Base-by-base conservation (phyloP, 2,329 filamentous ascomycete species). In the Cladosporium austrohemisphaericum region DNA sequence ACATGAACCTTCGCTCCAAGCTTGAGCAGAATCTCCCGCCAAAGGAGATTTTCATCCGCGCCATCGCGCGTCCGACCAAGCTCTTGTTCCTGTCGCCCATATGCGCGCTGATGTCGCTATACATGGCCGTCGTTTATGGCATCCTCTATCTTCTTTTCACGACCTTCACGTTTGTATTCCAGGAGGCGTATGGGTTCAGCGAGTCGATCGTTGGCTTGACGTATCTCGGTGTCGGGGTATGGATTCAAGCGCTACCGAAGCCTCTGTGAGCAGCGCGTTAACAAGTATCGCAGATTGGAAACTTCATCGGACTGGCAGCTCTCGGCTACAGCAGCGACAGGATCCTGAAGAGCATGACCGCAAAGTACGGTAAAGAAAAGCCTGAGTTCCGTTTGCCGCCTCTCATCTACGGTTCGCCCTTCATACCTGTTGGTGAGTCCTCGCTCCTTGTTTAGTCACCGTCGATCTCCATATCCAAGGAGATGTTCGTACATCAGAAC, bases 381-480 rank as follows among this genome's bases (percentile, higher is more conserved):
- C 83, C 84, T 0, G 84, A 87, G 56, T 81, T 78, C 57, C 78
- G 83, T 10, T 68, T 84, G 0, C 81, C 81, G 0, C 67, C 84
- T 2, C 76, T 82, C 64, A 60, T 80, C 9, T 67, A 75, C 0
- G 77, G 76, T 0, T 74, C 75, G 0, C 35, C 82, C 0, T 52
- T 83, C 2, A 69, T 77, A 0, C 78, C 79, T 0, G n/a, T n/a
- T n/a, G n/a, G n/a, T n/a, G n/a, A n/a, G n/a, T n/a, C n/a, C n/a
- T n/a, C n/a, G n/a, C n/a, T n/a, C n/a, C n/a, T n/a, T n/a, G n/a
- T n/a, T n/a, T n/a, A n/a, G n/a, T n/a, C n/a, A n/a, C n/a, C n/a
- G n/a, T n/a, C n/a, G n/a, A n/a, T n/a, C n/a, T n/a, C n/a, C n/a
- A n/a, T n/a, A n/a, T n/a, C n/a, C n/a, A n/a, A n/a, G n/a, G n/a